phyloP scores from a whole-genome alignment of 768 basidiomycete species.

The Panaeolus cyanescens region DNA sequence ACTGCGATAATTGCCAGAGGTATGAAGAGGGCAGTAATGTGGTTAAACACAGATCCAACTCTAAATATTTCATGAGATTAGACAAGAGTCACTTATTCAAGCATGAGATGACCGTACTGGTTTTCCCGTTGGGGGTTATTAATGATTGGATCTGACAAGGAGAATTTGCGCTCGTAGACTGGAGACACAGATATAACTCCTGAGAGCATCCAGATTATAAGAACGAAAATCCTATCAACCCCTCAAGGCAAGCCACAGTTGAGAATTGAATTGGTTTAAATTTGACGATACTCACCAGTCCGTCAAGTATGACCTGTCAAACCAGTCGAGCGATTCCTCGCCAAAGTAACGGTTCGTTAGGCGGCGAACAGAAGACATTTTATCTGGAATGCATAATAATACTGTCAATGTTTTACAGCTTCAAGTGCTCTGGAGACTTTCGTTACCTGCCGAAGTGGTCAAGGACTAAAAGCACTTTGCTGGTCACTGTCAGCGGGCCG shows the following conservation, averaged over 20 bases:
- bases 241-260: too few species aligned
- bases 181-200: constrained; percentile 36
- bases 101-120: constrained; percentile 39
- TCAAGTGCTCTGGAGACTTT: too few species aligned
- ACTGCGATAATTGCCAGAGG: constrained; percentile 43
- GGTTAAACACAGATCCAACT: constrained; percentile 49
- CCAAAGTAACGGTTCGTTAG: constrained; percentile 32
- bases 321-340: constrained; percentile 41
- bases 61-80: constrained; percentile 27
- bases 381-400: not conserved
- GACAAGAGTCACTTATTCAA: not conserved
- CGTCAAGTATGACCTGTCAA: constrained; percentile 45
- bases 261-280: not conserved
- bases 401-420: not conserved
- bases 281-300: constrained; percentile 48
- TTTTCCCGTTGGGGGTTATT: constrained; percentile 49
- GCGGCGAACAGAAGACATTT: not conserved
- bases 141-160: constrained; percentile 52
- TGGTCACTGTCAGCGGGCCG: too few species aligned
- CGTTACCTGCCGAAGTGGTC: not conserved
- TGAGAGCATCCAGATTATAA: constrained; percentile 43
- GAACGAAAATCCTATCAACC: constrained; percentile 34
- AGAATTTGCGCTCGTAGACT: constrained; percentile 53
- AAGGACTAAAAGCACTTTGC: not conserved
- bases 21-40: constrained; percentile 44